Conservation (phyloP, 176 grass and related monocot species). For the Cymbopogon citratus region DNA sequence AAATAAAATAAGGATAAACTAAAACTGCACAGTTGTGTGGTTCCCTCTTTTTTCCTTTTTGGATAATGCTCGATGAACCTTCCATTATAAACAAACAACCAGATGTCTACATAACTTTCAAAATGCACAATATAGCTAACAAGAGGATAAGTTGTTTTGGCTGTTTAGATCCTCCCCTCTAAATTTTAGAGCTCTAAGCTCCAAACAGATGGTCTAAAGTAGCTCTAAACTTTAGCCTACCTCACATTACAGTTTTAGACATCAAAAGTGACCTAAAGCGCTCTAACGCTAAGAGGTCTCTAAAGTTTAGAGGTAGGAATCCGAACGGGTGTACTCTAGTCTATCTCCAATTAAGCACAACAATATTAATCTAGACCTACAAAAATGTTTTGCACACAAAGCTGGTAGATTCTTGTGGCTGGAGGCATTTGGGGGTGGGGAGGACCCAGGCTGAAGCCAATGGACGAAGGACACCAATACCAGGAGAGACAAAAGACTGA, state of each 20-base stretch:
- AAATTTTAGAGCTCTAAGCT: no score
- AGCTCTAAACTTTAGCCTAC: no score
- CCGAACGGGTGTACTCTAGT: background rate
- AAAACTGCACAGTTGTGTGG: background rate
- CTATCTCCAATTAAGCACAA: background rate
- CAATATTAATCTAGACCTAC: background rate
- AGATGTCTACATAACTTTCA: background rate
- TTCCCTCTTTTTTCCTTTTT: background rate
- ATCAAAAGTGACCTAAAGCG: no score
- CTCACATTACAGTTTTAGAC: no score
- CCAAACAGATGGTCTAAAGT: no score
- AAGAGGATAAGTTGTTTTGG: background rate
- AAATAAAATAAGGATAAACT: background rate
- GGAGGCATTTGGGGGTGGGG: background rate
- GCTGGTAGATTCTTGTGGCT: background rate
- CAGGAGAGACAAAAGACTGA: slow-evolving; percentile 41
- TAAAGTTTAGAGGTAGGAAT: no score
- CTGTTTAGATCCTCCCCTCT: no score
- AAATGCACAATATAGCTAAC: background rate
- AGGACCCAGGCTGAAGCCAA: slow-evolving; percentile 2
- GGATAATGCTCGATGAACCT: background rate
- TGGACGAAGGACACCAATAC: slow-evolving; percentile 30
- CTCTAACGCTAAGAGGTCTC: no score
- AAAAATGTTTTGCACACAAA: background rate
- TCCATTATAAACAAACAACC: slow-evolving; percentile 5